These are phyloP conservation scores for Polygonum maritimum DNA, from an alignment of 148 eudicot species.

Conservation along the genomic window DNA sequence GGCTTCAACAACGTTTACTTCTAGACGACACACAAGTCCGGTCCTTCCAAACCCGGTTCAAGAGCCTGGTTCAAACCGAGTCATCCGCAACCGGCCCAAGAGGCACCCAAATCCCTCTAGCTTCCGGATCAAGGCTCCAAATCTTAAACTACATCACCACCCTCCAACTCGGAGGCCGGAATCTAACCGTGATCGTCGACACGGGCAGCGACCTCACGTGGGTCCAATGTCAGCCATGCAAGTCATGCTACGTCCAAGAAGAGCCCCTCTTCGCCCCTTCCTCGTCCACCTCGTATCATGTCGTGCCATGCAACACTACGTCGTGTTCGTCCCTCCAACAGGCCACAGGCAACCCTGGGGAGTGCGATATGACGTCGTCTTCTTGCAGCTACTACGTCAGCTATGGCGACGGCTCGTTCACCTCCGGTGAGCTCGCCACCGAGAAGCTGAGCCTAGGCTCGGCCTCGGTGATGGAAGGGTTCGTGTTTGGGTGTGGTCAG, in stretches of 20 bases:
- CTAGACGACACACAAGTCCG: constrained; percentile 43
- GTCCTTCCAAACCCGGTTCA: constrained; percentile 44
- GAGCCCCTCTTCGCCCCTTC: constrained; percentile 64
- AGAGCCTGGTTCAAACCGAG: constrained; percentile 3
- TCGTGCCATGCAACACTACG: constrained; percentile 40
- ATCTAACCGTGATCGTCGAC: constrained; percentile 65
- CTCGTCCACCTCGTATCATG: constrained; percentile 30
- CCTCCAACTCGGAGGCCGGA: constrained; percentile 44
- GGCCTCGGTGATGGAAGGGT: constrained; percentile 21
- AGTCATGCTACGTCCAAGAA: constrained; percentile 50
- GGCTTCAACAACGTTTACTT: constrained; percentile 30
- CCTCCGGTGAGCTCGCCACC: constrained; percentile 67
- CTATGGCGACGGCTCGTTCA: constrained; percentile 89
- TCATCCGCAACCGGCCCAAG: constrained; percentile 21
- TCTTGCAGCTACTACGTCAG: constrained; percentile 73
- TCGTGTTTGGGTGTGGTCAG: constrained; percentile 65
- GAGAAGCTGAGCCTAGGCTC: constrained; percentile 50
- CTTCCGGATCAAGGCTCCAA: constrained; percentile 56
- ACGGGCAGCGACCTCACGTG: constrained; percentile 86
- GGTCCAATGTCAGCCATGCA: constrained; percentile 85
- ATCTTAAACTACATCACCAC: constrained; percentile 76
- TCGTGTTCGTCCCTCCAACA: constrained; percentile 57
- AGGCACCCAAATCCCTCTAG: constrained; percentile 45
- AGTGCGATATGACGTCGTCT: constrained; percentile 9
- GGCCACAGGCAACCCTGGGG: constrained; percentile 27